Base-by-base conservation (phyloP, 2,329 filamentous ascomycete species). In the Coniochaeta hoffmannii region DNA sequence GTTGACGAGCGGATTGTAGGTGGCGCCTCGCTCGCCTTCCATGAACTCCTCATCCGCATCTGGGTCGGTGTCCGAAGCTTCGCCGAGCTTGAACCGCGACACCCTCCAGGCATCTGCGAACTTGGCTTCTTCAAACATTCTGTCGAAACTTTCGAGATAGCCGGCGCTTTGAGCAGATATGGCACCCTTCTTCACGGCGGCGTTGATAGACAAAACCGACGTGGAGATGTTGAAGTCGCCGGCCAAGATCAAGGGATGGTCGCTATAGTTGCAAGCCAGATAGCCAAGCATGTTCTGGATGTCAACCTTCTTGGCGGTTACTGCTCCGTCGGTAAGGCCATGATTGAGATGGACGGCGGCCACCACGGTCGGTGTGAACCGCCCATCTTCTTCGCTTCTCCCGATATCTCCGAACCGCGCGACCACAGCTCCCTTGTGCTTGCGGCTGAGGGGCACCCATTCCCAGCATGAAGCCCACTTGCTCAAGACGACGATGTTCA, bases 181-280 rank as follows among this genome's bases (percentile, higher is more conserved):
- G 5, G 72, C 67, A n/a, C 77, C 76, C 53, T 72, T 76, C 55
- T 75, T 73, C 1, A 80, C 59, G 0, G 83, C 81, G 4, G 71
- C 68, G 11, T 78, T 70, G 32, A 87, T 77, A 0, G 82, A 81
- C 53, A 74, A 73, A 1, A 72, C 68, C 1, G 85, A 88, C 0
- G 83, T 85, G 7, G 78, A 72, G 24, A 87, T 70, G 61, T 88
- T 88, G 64, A 87, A 84, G 63, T 87, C 83, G 3, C 85, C 85
- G 0, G 80, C 79, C 19, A 88, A 61, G 4, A 87, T 69, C 72
- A 78, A 82, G 4, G 80, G 73, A 35, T 76, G 73, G 0, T 66
- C 55, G 1, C 68, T 59, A 50, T 81, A 77, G 0, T 67, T 61
- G 1, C 58, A 60, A 0, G 66, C 64, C 15, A 87, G 60, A 62